Evolutionary conservation across 2,329 filamentous ascomycete genomes (phyloP).

Genomic region (Westerdykella ornata): DNA sequence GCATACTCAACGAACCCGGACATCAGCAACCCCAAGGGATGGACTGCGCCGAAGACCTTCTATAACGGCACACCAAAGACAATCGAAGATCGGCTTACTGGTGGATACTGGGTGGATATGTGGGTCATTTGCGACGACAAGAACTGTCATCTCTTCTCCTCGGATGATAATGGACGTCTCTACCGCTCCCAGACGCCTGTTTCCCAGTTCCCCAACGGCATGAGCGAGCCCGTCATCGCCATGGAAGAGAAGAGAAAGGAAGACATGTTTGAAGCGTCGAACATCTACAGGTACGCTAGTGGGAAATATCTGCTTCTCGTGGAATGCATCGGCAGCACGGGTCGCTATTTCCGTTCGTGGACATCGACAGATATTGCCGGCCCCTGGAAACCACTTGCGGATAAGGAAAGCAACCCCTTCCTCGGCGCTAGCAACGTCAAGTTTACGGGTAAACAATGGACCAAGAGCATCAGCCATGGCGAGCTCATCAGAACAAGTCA

Average conservation of each 20-base stretch:
- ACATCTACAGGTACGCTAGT: conserved; percentile 32
- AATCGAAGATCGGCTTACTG: conserved; percentile 29
- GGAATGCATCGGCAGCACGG: conserved; percentile 33
- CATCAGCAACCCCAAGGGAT: conserved; percentile 37
- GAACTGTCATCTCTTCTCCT: conserved; percentile 39
- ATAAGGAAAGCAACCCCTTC: conserved; percentile 36
- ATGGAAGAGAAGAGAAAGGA: conserved; percentile 22
- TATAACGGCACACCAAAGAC: conserved; percentile 30
- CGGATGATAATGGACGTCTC: conserved; percentile 39
- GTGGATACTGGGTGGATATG: conserved; percentile 42
- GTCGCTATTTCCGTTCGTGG: conserved; percentile 39
- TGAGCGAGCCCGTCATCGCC: conserved; percentile 35
- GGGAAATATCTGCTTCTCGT: conserved; percentile 36
- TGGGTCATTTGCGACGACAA: conserved; percentile 39
- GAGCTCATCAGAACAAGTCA: conserved; percentile 30
- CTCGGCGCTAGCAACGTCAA: conserved; percentile 34
- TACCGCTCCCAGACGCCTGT: conserved; percentile 37
- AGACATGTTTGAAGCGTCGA: conserved; percentile 36
- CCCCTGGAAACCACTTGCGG: conserved; percentile 32
- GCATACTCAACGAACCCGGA: conserved; percentile 40
- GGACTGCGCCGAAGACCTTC: conserved; percentile 36
- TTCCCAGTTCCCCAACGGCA: conserved; percentile 32
- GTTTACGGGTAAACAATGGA: conserved; percentile 35
- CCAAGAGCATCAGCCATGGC: conserved; percentile 35
- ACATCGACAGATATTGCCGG: conserved; percentile 31